Conservation (phyloP, 1,284 basidiomycete genomes). For the Cryptococcus jaspeensis region DNA sequence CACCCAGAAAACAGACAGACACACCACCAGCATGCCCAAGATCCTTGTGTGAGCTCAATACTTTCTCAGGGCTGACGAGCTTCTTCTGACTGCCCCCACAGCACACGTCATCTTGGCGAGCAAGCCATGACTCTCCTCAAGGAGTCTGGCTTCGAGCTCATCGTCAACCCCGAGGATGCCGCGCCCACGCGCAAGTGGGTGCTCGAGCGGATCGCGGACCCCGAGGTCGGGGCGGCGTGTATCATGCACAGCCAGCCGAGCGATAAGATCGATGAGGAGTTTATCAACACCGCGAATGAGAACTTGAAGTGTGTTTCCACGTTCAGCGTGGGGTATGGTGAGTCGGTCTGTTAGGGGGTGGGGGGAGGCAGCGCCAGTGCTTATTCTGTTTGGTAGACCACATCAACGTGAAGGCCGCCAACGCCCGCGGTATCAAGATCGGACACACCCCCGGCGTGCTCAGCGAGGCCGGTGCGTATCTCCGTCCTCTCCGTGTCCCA, state of each 20-base stretch:
- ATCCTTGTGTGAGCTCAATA: slow-evolving; percentile 26
- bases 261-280: slow-evolving; percentile 64
- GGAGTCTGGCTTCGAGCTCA: slow-evolving; percentile 47
- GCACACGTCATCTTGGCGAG: slow-evolving; percentile 60
- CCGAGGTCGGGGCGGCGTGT: slow-evolving; percentile 51
- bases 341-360: slow-evolving; percentile 23
- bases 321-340: slow-evolving; percentile 80
- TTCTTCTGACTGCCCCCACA: slow-evolving; percentile 8
- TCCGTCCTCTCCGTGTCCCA: not conserved
- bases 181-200: slow-evolving; percentile 72
- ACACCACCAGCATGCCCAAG: slow-evolving; percentile 21
- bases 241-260: slow-evolving; percentile 42
- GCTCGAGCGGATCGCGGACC: slow-evolving; percentile 71
- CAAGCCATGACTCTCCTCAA: slow-evolving; percentile 67
- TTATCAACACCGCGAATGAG: slow-evolving; percentile 64
- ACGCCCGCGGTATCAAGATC: slow-evolving; percentile 66
- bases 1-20: not conserved
- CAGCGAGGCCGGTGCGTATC: slow-evolving; percentile 70
- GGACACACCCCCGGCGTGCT: slow-evolving; percentile 91
- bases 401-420: slow-evolving; percentile 65
- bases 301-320: slow-evolving; percentile 75
- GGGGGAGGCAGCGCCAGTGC: not conserved
- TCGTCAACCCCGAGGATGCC: slow-evolving; percentile 69
- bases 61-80: not conserved
- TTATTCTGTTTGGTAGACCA: slow-evolving; percentile 63